phyloP scores from a whole-genome alignment of 805 yeast species.

The Zygotorulaspora florentina region DNA sequence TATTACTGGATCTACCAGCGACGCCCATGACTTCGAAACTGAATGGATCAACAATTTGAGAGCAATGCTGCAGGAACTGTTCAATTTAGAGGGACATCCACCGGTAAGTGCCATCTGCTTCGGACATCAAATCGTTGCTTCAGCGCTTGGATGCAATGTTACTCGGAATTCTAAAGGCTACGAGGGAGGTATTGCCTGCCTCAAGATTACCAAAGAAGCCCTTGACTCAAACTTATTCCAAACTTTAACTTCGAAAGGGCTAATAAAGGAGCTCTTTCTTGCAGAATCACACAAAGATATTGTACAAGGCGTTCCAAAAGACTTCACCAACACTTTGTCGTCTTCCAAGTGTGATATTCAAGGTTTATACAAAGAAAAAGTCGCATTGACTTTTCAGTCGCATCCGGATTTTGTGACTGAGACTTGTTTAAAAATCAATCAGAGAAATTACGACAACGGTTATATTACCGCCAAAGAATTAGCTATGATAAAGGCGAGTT shows the following conservation, averaged over 20 bases:
- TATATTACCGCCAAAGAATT: not conserved
- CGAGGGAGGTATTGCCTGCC: constrained; percentile 62
- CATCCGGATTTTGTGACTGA: constrained; percentile 74
- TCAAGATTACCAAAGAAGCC: constrained; percentile 42
- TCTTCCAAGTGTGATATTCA: constrained; percentile 57
- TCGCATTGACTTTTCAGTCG: constrained; percentile 73
- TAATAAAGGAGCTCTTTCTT: constrained; percentile 34
- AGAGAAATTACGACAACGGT: not conserved
- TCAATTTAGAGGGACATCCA: constrained; percentile 22
- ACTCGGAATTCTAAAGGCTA: constrained; percentile 59
- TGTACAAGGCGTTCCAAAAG: constrained; percentile 42
- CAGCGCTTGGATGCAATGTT: constrained; percentile 60
- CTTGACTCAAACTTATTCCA: constrained; percentile 10
- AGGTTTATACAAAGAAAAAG: constrained; percentile 53
- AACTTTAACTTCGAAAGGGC: constrained; percentile 3
- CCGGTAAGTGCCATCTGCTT: constrained; percentile 74
- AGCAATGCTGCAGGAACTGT: constrained; percentile 29
- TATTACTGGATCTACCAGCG: constrained; percentile 47
- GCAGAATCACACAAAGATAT: constrained; percentile 59
- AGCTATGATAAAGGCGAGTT: constrained; percentile 31
- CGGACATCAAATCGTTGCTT: constrained; percentile 80
- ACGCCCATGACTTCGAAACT: constrained; percentile 38
- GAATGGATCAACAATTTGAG: constrained; percentile 43
- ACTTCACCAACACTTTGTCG: constrained; percentile 45
- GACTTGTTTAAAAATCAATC: constrained; percentile 14